These are phyloP conservation scores for Coemansia sp. DNA, from an alignment of 192 early-diverging fungal species.

Conservation along the genomic window DNA sequence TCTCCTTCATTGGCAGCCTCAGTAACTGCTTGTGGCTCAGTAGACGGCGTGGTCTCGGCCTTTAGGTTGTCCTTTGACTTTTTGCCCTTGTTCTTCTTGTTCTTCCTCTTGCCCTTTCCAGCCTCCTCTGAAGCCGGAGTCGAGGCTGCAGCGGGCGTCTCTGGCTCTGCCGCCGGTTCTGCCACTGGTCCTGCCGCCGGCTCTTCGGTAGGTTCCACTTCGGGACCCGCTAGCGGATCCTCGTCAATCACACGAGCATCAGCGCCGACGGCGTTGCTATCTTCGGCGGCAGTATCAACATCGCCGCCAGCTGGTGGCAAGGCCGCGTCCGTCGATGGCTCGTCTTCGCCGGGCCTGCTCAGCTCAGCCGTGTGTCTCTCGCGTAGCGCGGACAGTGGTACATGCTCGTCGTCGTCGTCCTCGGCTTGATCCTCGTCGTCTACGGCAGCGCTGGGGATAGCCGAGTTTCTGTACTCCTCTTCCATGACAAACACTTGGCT, in stretches of 20 bases:
- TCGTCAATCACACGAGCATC: constrained; percentile 2
- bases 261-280: constrained; percentile 13
- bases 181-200: background rate
- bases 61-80: constrained; percentile 25
- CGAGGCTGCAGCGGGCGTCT: constrained; percentile 6
- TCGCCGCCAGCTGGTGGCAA: background rate
- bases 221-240: background rate
- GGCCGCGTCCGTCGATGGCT: background rate
- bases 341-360: background rate
- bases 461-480: constrained; percentile 85
- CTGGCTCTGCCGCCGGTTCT: constrained; percentile 5
- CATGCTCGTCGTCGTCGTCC: constrained; percentile 28
- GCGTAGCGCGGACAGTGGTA: constrained; percentile 38
- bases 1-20: constrained; percentile 13
- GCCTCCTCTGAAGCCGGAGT: constrained; percentile 1
- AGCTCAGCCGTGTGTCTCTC: constrained; percentile 14
- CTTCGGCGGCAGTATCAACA: constrained; percentile 6
- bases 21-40: constrained; percentile 1
- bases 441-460: constrained; percentile 25
- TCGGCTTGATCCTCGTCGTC: constrained; percentile 48
- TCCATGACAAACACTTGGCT: constrained; percentile 99
- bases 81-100: constrained; percentile 47
- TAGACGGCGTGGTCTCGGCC: background rate
- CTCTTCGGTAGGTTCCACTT: background rate
- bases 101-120: constrained; percentile 48